A percentile compares a stretch with the other conserved stretches of the same genome.
Evolutionary conservation across 2,329 filamentous ascomycete species (phyloP).

Genomic region (Neophaeococcomyces aloes): DNA sequence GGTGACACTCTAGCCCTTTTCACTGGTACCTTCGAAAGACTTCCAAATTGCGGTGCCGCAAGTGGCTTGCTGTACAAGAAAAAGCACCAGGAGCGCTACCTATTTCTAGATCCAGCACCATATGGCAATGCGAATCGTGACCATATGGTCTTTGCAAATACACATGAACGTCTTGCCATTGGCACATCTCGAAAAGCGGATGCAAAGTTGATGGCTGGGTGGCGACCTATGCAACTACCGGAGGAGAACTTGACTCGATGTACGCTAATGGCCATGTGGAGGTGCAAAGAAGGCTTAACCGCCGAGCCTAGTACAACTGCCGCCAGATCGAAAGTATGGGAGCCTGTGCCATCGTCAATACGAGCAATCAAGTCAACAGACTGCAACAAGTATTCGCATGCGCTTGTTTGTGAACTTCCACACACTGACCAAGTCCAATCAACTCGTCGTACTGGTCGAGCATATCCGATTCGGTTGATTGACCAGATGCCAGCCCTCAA

Average conservation of each 20-base stretch:
- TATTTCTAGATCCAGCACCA: slow-evolving; percentile 49
- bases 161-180: slow-evolving; percentile 37
- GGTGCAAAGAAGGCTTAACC: neutral
- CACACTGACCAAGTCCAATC: neutral
- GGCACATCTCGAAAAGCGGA: slow-evolving; percentile 38
- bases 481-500: slow-evolving; percentile 3
- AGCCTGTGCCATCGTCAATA: neutral
- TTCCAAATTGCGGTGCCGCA: slow-evolving; percentile 12
- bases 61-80: slow-evolving; percentile 11
- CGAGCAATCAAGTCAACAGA: slow-evolving; percentile 4
- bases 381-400: slow-evolving; percentile 7
- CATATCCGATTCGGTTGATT: no score
- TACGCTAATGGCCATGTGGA: neutral
- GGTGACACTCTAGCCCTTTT: no score
- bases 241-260: slow-evolving; percentile 23
- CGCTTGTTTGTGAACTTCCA: slow-evolving; percentile 5
- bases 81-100: slow-evolving; percentile 32
- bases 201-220: slow-evolving; percentile 37
- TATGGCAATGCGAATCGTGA: slow-evolving; percentile 40
- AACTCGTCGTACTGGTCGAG: neutral
- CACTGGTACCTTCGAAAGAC: no score
- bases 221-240: slow-evolving; percentile 23
- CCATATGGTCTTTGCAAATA: slow-evolving; percentile 46
- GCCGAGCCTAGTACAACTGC: neutral
- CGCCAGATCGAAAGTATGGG: no score